Evolutionary conservation across 257 asterid genomes (phyloP), one percentile per base, ranked within the genome.

Genomic region (Lycium ferocissimum): DNA sequence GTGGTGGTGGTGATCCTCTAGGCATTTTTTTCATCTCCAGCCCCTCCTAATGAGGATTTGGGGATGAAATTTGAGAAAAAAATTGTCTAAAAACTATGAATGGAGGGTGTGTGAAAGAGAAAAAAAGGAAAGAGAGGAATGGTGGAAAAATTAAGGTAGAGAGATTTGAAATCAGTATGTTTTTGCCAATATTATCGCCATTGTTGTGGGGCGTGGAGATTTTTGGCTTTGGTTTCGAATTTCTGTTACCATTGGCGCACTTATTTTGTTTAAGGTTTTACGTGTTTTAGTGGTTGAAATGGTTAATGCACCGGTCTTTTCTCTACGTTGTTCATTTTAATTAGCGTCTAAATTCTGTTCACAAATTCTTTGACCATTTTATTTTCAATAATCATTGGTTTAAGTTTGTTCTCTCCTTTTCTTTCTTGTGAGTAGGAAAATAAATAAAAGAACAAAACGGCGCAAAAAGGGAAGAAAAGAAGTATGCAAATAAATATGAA

Each of bases 1-100:
- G 83, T 35, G 53, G 7, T 33, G 45, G 67, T 70, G 86, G 51
- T 37, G 63, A 76, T 84, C 87, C 85, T 72, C 87, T 63, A 53
- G 87, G 87, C 81, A 76, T 85, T 81, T 84, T 86, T 88, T 86
- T 87, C 90, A 91, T 89, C 90, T 91, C 93, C 92, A 85, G 73
- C 88, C 93, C 92, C 92, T 88, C 90, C 82, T 82, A 83, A 86
- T 3, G 84, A 58, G 89, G 87, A 70, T 53, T 76, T 76, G 82
- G 82, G 86, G 88, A 70, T 58, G 82, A 65, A 35, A 47, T 37
- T 69, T 17, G 33, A 2, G 73, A 6, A 17, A 67, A 67, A 83
- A 13, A 0, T 56, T 49, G 59, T 61, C 7, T 81, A 81, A 53
- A 26, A 22, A 26, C 15, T 40, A 53, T 69, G 69, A 37, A 67